Percentiles rank a stretch among this genome's conserved stretches.
Conservation (phyloP, 768 basidiomycete species). For the Cystofilobasidium ferigula region DNA sequence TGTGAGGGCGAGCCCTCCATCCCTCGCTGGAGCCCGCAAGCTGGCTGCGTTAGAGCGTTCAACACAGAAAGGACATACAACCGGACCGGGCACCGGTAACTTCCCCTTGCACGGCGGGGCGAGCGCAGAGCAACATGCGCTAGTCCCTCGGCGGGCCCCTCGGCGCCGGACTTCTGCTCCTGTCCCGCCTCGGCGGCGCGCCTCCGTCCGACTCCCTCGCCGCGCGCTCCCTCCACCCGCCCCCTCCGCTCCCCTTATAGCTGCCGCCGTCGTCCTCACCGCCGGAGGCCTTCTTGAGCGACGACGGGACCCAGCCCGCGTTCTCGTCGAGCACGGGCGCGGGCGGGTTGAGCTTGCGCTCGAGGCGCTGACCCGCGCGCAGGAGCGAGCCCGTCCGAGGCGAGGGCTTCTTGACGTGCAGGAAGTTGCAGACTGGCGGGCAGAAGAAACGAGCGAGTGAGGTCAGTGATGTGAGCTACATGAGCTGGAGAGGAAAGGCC, state of each 20-base stretch:
- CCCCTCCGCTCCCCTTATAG: not conserved
- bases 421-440: slow-evolving; percentile 73
- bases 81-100: too few relatives aligned
- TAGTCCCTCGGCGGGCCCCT: not conserved
- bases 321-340: slow-evolving; percentile 5
- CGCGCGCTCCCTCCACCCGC: too few relatives aligned
- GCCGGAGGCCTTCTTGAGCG: not conserved
- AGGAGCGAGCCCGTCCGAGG: slow-evolving; percentile 69
- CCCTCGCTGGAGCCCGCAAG: too few relatives aligned
- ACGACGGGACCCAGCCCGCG: slow-evolving; percentile 22
- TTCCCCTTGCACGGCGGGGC: too few relatives aligned
- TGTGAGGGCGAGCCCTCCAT: too few relatives aligned
- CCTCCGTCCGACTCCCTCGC: too few relatives aligned
- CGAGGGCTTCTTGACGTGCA: slow-evolving; percentile 84
- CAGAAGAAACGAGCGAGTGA: not conserved
- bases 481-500: not conserved
- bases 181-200: not conserved
- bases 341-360: slow-evolving; percentile 41
- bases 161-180: not conserved
- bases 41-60: too few relatives aligned
- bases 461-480: too few relatives aligned
- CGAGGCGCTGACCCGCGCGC: slow-evolving; percentile 69
- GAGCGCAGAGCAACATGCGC: too few relatives aligned
- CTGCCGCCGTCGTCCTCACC: not conserved
- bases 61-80: too few relatives aligned